A percentile compares a stretch with the other conserved stretches of the same genome.
Conservation (phyloP, 495 filamentous ascomycete species). For the Astrothelium subdiscretum region DNA sequence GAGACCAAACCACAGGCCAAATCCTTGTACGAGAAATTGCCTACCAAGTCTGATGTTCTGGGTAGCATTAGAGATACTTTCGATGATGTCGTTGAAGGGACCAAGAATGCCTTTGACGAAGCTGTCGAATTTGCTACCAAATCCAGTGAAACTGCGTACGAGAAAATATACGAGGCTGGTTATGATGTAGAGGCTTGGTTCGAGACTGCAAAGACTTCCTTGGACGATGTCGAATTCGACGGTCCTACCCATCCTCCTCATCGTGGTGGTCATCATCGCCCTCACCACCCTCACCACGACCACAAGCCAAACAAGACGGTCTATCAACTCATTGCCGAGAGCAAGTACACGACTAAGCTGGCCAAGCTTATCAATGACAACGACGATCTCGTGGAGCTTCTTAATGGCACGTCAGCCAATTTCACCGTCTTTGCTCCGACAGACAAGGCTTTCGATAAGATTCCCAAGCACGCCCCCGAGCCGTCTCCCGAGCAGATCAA, state of each 20-base stretch:
- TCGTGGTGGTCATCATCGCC: slow-evolving; percentile 16
- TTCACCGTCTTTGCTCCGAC: slow-evolving; percentile 72
- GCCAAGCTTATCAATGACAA: slow-evolving; percentile 59
- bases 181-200: slow-evolving; percentile 37
- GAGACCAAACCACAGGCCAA: slow-evolving; percentile 18
- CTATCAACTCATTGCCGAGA: slow-evolving; percentile 61
- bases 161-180: slow-evolving; percentile 28
- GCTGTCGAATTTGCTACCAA: slow-evolving; percentile 31
- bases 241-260: slow-evolving; percentile 18
- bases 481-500: slow-evolving; percentile 53
- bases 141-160: slow-evolving; percentile 23
- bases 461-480: slow-evolving; percentile 44
- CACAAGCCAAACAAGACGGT: slow-evolving; percentile 52
- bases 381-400: slow-evolving; percentile 52
- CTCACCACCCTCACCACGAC: slow-evolving; percentile 19
- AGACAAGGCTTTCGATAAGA: slow-evolving; percentile 59
- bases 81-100: slow-evolving; percentile 3
- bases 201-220: slow-evolving; percentile 12
- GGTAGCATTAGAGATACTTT: neutral
- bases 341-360: slow-evolving; percentile 65
- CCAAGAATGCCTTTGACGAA: slow-evolving; percentile 37
- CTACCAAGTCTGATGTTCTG: neutral
- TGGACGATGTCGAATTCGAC: slow-evolving; percentile 22
- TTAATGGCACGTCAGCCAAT: slow-evolving; percentile 60
- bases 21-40: neutral